Conservation (phyloP, 1,284 basidiomycete genomes). For the Sanghuangporus baumii region DNA sequence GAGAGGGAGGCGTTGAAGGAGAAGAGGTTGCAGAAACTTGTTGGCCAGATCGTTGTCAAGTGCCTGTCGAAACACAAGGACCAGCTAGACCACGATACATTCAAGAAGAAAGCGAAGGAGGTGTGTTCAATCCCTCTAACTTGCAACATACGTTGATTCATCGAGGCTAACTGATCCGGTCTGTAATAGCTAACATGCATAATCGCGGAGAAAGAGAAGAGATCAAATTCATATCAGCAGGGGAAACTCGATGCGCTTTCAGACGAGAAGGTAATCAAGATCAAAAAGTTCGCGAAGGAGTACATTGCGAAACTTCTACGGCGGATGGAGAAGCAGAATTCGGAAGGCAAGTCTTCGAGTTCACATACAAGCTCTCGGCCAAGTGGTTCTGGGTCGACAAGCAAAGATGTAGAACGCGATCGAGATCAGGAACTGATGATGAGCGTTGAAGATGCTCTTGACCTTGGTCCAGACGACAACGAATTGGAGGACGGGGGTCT, state of each 20-base stretch:
- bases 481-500: conserved; percentile 15
- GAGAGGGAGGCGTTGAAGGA: conserved; percentile 71
- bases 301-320: conserved; percentile 69
- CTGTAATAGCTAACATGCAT: conserved; percentile 61
- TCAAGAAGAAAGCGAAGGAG: conserved; percentile 96
- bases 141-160: conserved; percentile 3
- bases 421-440: conserved; percentile 14
- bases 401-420: background rate
- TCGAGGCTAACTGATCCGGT: conserved; percentile 19
- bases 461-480: conserved; percentile 30
- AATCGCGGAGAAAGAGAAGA: conserved; percentile 92
- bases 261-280: conserved; percentile 84
- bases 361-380: conserved; percentile 17
- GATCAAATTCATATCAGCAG: conserved; percentile 70
- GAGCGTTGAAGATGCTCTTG: conserved; percentile 41
- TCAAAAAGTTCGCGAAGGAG: conserved; percentile 92
- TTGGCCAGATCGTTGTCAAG: conserved; percentile 87
- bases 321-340: conserved; percentile 46
- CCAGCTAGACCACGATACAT: conserved; percentile 76
- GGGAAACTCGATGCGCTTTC: conserved; percentile 70
- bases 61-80: conserved; percentile 87
- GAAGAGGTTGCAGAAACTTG: conserved; percentile 77
- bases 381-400: background rate
- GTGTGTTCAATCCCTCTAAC: conserved; percentile 38
- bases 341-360: conserved; percentile 12